These are phyloP conservation scores for Nematodospora valgi DNA, from an alignment of 805 yeast species.

Conservation along the genomic window DNA sequence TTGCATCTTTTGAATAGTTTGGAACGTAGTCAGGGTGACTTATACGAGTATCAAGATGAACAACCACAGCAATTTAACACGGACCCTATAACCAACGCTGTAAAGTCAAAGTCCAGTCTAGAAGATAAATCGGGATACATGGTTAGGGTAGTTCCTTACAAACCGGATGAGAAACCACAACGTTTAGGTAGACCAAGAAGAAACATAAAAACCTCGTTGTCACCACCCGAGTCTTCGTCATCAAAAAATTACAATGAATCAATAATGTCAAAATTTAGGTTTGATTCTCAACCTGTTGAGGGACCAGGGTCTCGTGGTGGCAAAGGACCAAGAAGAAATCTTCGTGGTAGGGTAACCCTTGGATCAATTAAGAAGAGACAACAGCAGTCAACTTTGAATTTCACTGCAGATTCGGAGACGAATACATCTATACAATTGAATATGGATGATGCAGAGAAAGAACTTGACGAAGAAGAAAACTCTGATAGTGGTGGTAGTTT, in stretches of 20 bases:
- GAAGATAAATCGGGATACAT: no score
- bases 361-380: conserved; percentile 19
- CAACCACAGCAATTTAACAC: no score
- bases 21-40: conserved; percentile 2
- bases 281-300: conserved; percentile 31
- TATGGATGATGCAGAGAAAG: background rate
- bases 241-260: conserved; percentile 28
- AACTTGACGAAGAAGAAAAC: background rate
- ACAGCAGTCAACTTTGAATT: conserved; percentile 12
- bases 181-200: conserved; percentile 37
- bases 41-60: no score
- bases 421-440: background rate
- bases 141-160: no score
- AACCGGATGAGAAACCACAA: conserved; percentile 28
- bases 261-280: conserved; percentile 28
- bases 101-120: no score
- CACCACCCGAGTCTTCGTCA: conserved; percentile 19
- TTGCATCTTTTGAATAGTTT: conserved; percentile 3
- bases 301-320: conserved; percentile 44
- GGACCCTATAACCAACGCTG: no score
- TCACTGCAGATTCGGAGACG: conserved; percentile 1
- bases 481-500: background rate
- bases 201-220: conserved; percentile 17
- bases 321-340: conserved; percentile 15
- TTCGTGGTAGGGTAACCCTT: conserved; percentile 26